Percentiles rank a stretch among this genome's conserved stretches.
phyloP scores from a whole-genome alignment of 495 filamentous ascomycete species.

The Durotheca rogersii region DNA sequence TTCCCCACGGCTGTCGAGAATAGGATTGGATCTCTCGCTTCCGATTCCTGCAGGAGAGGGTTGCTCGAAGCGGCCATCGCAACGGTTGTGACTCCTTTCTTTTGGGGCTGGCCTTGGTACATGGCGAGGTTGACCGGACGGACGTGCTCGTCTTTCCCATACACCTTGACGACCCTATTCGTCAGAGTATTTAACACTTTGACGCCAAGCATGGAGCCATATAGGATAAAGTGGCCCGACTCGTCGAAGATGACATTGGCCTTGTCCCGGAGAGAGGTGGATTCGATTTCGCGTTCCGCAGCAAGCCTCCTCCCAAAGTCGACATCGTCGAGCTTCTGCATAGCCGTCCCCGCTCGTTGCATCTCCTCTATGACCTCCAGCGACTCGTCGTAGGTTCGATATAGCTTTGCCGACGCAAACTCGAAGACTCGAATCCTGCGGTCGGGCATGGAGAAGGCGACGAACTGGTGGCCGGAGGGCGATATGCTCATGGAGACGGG shows the following conservation, averaged over 20 bases:
- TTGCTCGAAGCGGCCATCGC: conserved; percentile 96
- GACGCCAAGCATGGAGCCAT: conserved; percentile 84
- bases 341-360: conserved; percentile 86
- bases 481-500: conserved; percentile 86
- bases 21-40: conserved; percentile 87
- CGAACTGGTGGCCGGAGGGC: conserved; percentile 79
- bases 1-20: conserved; percentile 82
- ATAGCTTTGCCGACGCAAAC: conserved; percentile 81
- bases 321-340: conserved; percentile 76
- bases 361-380: conserved; percentile 81
- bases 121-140: conserved; percentile 77
- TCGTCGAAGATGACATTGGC: conserved; percentile 93
- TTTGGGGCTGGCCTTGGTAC: conserved; percentile 94
- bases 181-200: conserved; percentile 96
- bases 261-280: conserved; percentile 59
- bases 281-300: conserved; percentile 82
- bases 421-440: conserved; percentile 91
- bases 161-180: conserved; percentile 83
- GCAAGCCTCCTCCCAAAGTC: conserved; percentile 91
- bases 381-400: conserved; percentile 93
- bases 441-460: conserved; percentile 90
- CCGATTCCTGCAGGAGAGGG: conserved; percentile 88
- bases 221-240: conserved; percentile 91
- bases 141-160: conserved; percentile 85
- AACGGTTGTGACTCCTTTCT: conserved; percentile 89